These are phyloP conservation scores for Tylopilus sp. DNA, from an alignment of 1,284 basidiomycete genomes.

Conservation along the genomic window DNA sequence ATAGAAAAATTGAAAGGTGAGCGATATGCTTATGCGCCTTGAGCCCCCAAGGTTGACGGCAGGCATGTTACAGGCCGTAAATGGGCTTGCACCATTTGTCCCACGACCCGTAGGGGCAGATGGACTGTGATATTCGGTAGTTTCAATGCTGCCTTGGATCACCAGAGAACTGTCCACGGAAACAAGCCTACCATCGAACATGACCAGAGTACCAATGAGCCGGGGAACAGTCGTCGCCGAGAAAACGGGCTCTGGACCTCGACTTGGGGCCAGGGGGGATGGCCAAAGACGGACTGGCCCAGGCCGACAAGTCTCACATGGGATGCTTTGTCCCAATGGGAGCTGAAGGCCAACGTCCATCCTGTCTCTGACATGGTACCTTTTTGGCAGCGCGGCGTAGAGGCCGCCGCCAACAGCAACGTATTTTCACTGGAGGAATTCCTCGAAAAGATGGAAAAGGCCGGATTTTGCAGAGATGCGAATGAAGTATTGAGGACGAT, in stretches of 20 bases:
- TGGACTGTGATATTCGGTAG: constrained; percentile 19
- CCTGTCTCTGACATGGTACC: constrained; percentile 58
- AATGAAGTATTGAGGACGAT: constrained; percentile 42
- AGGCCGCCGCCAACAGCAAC: constrained; percentile 62
- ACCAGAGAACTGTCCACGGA: constrained; percentile 32
- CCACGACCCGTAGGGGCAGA: constrained; percentile 20
- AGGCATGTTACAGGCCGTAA: constrained; percentile 22
- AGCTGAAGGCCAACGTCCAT: constrained; percentile 63
- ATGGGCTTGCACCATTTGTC: constrained; percentile 37
- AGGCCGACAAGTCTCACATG: constrained; percentile 43
- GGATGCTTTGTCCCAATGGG: constrained; percentile 58
- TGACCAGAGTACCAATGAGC: constrained; percentile 23
- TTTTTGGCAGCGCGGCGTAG: constrained; percentile 66
- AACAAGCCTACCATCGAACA: constrained; percentile 31
- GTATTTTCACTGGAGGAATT: constrained; percentile 62
- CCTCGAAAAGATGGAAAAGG: constrained; percentile 51
- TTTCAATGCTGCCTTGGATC: constrained; percentile 31
- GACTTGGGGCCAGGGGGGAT: constrained; percentile 10
- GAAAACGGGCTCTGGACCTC: constrained; percentile 18
- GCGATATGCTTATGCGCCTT: constrained; percentile 6
- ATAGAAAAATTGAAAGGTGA: constrained; percentile 38
- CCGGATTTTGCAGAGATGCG: constrained; percentile 41
- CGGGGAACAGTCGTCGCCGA: not conserved
- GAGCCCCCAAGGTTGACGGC: constrained; percentile 11
- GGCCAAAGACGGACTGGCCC: constrained; percentile 28